These are phyloP conservation scores for Talaromyces sp. DNA, from an alignment of 2,329 filamentous ascomycete genomes.

Conservation along the genomic window DNA sequence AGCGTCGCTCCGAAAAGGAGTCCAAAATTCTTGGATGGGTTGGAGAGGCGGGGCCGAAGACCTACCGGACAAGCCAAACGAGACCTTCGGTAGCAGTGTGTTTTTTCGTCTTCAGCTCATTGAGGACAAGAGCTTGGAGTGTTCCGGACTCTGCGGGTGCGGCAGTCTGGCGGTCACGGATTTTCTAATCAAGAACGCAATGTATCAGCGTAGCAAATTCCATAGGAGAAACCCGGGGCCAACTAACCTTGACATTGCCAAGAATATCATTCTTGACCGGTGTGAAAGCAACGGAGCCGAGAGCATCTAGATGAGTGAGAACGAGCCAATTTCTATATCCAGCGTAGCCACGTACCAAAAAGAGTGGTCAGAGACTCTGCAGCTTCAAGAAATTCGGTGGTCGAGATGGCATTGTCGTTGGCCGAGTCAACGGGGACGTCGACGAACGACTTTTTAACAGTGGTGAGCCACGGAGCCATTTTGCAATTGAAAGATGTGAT, in stretches of 20 bases:
- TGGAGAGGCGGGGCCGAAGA: background rate
- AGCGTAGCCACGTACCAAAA: constrained; percentile 57
- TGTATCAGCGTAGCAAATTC: background rate
- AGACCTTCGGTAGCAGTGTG: constrained; percentile 84
- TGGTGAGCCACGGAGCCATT: constrained; percentile 61
- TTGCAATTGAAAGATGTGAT: constrained; percentile 11
- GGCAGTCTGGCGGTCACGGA: constrained; percentile 73
- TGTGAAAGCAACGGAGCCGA: constrained; percentile 68
- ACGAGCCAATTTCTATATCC: background rate
- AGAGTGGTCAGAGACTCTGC: constrained; percentile 79
- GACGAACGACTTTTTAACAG: constrained; percentile 74
- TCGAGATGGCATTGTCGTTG: constrained; percentile 72
- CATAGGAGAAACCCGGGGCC: constrained; percentile 12
- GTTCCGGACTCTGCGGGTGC: constrained; percentile 74
- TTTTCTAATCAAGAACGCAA: constrained; percentile 57
- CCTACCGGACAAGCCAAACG: constrained; percentile 81
- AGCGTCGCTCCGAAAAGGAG: background rate
- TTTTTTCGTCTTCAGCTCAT: constrained; percentile 86
- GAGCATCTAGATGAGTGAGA: constrained; percentile 42
- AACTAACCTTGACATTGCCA: constrained; percentile 80
- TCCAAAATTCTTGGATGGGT: background rate
- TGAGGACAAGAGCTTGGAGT: constrained; percentile 75
- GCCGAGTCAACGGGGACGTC: constrained; percentile 70
- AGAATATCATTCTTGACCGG: constrained; percentile 88
- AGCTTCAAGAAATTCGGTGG: constrained; percentile 84